Evolutionary conservation across 108 stramenopile species (phyloP).

Genomic region (Parmales sp.): DNA sequence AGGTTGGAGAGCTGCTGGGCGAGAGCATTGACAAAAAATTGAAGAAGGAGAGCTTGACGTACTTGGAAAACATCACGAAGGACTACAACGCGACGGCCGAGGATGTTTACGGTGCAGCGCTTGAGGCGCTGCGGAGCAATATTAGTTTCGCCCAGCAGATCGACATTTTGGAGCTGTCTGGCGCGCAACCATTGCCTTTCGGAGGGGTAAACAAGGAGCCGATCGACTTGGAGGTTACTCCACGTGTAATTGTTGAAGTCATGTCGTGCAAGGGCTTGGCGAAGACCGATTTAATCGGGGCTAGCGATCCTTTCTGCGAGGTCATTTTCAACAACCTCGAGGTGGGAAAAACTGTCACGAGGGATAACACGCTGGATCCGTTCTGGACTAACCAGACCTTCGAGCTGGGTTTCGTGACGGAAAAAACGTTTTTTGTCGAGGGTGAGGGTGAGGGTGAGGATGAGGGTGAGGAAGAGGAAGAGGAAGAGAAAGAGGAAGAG

Average conservation of each 20-base stretch:
- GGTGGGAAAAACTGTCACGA: conserved; percentile 2
- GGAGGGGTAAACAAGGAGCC: neutral
- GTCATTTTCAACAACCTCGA: neutral
- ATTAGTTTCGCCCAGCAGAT: neutral
- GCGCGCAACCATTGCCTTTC: neutral
- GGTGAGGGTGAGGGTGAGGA: too few species aligned
- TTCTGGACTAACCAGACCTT: conserved; percentile 11
- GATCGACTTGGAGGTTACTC: neutral
- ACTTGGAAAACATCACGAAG: neutral
- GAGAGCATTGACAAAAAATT: neutral
- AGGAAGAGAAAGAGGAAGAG: too few species aligned
- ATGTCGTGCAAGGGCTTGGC: neutral
- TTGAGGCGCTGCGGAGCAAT: neutral
- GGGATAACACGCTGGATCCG: conserved; percentile 5
- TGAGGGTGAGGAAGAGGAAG: too few species aligned
- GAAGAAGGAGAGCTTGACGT: neutral
- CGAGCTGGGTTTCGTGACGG: neutral
- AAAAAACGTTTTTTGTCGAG: too few species aligned
- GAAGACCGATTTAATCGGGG: neutral
- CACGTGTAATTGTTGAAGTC: too few species aligned
- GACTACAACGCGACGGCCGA: neutral
- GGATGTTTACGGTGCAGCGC: neutral
- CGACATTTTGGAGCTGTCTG: neutral
- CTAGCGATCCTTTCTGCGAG: conserved; percentile 11
- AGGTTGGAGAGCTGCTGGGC: neutral